A percentile compares a stretch with the other conserved stretches of the same genome.
Conservation (phyloP, 352 stramenopile genomes). For the Phytophthora pseudosyringae region DNA sequence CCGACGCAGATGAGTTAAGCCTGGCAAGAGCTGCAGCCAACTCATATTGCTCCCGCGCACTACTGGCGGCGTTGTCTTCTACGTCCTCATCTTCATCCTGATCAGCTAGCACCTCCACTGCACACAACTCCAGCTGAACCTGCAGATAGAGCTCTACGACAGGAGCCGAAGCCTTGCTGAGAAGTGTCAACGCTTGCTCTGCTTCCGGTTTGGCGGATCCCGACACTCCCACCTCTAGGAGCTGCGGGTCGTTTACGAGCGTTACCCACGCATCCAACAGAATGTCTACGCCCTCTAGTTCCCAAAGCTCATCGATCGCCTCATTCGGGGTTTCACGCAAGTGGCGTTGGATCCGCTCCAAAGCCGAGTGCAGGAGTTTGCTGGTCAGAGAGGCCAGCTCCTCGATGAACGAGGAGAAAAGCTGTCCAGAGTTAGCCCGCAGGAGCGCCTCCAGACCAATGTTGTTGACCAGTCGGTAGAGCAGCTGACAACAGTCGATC, state of each 20-base stretch:
- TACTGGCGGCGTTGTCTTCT: constrained; percentile 76
- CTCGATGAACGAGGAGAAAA: constrained; percentile 71
- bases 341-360: constrained; percentile 70
- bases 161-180: constrained; percentile 65
- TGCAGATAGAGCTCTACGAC: constrained; percentile 84
- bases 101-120: constrained; percentile 67
- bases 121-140: constrained; percentile 72
- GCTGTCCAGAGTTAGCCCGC: constrained; percentile 39
- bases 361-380: constrained; percentile 70
- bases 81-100: constrained; percentile 88
- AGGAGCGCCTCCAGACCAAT: constrained; percentile 64
- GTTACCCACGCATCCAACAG: constrained; percentile 84
- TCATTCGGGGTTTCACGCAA: constrained; percentile 50
- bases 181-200: constrained; percentile 42
- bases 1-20: constrained; percentile 63
- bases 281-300: constrained; percentile 82
- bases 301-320: constrained; percentile 78
- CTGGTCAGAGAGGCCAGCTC: constrained; percentile 74
- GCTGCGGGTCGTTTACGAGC: constrained; percentile 64
- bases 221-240: constrained; percentile 42
- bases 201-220: constrained; percentile 37
- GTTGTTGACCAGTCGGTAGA: constrained; percentile 82
- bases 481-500: constrained; percentile 85
- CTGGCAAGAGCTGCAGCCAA: constrained; percentile 71
- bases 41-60: constrained; percentile 71